These are phyloP conservation scores for Agrocybe praecox DNA, from an alignment of 768 basidiomycete genomes.

Conservation along the genomic window DNA sequence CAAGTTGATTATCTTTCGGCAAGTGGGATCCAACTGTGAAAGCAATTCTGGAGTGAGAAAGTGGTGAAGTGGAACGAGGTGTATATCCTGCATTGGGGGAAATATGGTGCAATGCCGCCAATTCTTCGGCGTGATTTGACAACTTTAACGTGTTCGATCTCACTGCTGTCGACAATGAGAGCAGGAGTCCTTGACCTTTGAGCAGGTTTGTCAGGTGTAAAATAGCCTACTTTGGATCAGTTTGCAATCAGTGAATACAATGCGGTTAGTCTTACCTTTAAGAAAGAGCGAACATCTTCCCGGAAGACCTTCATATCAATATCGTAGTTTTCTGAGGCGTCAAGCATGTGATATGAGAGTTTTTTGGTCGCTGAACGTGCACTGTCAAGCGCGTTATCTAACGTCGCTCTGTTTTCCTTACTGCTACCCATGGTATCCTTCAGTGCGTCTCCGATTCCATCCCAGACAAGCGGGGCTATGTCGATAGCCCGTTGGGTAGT, in stretches of 20 bases:
- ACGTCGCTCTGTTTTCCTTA: constrained; percentile 49
- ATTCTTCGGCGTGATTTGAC: constrained; percentile 84
- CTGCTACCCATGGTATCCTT: constrained; percentile 43
- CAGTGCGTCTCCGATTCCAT: constrained; percentile 73
- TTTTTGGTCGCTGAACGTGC: constrained; percentile 69
- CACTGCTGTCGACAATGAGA: constrained; percentile 54
- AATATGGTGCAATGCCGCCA: constrained; percentile 83
- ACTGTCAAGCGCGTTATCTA: constrained; percentile 63
- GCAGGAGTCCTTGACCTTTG: constrained; percentile 63
- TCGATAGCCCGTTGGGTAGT: constrained; percentile 80
- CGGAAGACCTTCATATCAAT: constrained; percentile 65
- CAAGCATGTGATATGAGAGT: constrained; percentile 58
- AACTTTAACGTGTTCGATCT: constrained; percentile 75
- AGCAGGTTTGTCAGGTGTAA: constrained; percentile 76
- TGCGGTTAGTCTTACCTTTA: constrained; percentile 64
- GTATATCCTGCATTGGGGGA: constrained; percentile 75
- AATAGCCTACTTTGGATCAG: constrained; percentile 52
- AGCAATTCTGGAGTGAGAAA: constrained; percentile 29
- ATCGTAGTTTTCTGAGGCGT: constrained; percentile 59
- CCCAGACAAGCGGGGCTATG: constrained; percentile 81
- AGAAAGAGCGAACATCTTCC: constrained; percentile 79
- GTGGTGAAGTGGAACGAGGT: constrained; percentile 62
- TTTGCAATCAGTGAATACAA: neutral
- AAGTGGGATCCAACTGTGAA: constrained; percentile 23
- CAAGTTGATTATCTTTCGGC: constrained; percentile 49